Conservation (phyloP, 148 eudicot species). For the Pouteria glomerata region DNA sequence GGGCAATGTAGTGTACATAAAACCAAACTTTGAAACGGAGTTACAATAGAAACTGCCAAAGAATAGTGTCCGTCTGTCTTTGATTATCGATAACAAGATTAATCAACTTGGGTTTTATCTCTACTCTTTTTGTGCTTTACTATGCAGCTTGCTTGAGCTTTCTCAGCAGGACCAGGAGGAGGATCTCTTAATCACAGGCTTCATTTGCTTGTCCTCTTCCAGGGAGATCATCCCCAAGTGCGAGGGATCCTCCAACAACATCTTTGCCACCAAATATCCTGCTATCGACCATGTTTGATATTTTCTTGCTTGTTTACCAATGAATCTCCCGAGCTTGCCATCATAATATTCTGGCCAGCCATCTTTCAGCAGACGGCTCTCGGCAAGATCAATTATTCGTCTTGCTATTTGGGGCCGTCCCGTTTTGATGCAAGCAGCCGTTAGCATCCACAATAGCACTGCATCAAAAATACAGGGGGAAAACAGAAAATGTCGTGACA, state of each 20-base stretch:
- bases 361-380: conserved; percentile 75
- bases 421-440: conserved; percentile 95
- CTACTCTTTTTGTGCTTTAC: not conserved
- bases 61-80: conserved; percentile 9
- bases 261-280: conserved; percentile 90
- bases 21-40: conserved; percentile 11
- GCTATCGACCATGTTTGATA: conserved; percentile 95
- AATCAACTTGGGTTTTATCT: not conserved
- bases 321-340: conserved; percentile 74
- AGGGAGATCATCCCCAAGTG: conserved; percentile 91
- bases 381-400: conserved; percentile 77
- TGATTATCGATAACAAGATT: not conserved
- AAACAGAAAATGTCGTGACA: conserved; percentile 2
- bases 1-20: conserved; percentile 36
- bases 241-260: conserved; percentile 96
- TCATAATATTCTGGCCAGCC: conserved; percentile 97
- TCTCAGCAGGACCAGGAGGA: conserved; percentile 82
- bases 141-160: conserved; percentile 7
- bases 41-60: conserved; percentile 10
- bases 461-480: conserved; percentile 21
- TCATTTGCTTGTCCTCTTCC: conserved; percentile 79
- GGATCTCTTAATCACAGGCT: conserved; percentile 77
- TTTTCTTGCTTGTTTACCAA: conserved; percentile 88
- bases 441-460: conserved; percentile 91
- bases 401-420: conserved; percentile 94